A percentile compares a stretch with the other conserved stretches of the same genome.
phyloP scores from a whole-genome alignment of 2,329 filamentous ascomycete genomes.

The Neonectria sp. region DNA sequence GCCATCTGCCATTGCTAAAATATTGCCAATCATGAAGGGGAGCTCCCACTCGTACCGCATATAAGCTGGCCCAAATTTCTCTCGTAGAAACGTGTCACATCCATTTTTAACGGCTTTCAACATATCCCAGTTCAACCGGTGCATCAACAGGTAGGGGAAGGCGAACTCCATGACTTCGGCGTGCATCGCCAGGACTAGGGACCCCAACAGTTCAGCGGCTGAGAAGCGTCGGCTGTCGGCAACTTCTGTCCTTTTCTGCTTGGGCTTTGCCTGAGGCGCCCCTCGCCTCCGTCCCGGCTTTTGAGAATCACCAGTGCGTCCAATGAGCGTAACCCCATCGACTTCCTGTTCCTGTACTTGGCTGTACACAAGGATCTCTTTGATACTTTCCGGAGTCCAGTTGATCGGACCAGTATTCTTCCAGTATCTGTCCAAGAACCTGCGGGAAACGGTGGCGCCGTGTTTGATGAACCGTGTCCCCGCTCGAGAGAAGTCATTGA shows the following conservation, averaged over 20 bases:
- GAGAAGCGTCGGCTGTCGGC: slow-evolving; percentile 18
- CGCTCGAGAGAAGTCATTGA: slow-evolving; percentile 37
- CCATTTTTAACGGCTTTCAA: not conserved
- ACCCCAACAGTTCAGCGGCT: slow-evolving; percentile 48
- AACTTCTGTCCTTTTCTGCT: not conserved
- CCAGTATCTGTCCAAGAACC: slow-evolving; percentile 56
- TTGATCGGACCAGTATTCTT: slow-evolving; percentile 38
- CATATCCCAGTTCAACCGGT: not conserved
- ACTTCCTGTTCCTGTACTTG: slow-evolving; percentile 44
- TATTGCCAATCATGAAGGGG: not conserved
- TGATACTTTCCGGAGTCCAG: slow-evolving; percentile 53
- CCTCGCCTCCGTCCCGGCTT: slow-evolving; percentile 2
- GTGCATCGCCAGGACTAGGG: slow-evolving; percentile 52
- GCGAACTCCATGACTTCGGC: slow-evolving; percentile 54
- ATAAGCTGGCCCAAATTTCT: not conserved
- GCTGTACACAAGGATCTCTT: slow-evolving; percentile 53
- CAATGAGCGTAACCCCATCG: slow-evolving; percentile 27
- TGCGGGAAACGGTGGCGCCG: slow-evolving; percentile 50
- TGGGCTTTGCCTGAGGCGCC: not conserved
- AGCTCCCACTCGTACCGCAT: not conserved
- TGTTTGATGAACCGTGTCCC: slow-evolving; percentile 49
- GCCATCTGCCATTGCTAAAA: not conserved
- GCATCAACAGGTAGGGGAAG: slow-evolving; percentile 40
- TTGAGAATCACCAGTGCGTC: slow-evolving; percentile 37
- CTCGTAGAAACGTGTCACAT: not conserved